Conservation (phyloP, 139 green algal genomes). For the Tetradesmus obliquus region DNA sequence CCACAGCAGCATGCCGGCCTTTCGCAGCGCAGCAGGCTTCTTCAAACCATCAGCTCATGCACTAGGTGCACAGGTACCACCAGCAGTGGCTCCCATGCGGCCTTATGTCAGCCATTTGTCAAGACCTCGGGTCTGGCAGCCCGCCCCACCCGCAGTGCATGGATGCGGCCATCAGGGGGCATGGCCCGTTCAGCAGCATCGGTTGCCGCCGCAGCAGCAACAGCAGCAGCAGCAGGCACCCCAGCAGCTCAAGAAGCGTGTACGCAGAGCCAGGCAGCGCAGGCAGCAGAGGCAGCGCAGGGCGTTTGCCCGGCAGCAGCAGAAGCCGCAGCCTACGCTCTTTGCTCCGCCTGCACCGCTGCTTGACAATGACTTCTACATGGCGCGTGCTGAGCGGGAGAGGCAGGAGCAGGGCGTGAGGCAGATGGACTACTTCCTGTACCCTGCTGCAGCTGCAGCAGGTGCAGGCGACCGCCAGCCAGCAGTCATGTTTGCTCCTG, state of each 20-base stretch:
- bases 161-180: not conserved
- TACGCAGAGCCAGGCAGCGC: not conserved
- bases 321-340: not conserved
- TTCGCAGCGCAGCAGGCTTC: not conserved
- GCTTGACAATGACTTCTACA: slow-evolving; percentile 6
- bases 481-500: not conserved
- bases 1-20: not conserved
- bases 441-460: slow-evolving; percentile 3
- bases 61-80: not conserved
- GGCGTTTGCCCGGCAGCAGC: not conserved
- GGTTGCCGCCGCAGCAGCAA: not conserved
- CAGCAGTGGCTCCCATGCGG: not conserved
- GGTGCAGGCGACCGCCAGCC: not conserved
- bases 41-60: not conserved
- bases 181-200: not conserved
- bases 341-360: not conserved
- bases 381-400: not conserved
- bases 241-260: not conserved
- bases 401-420: slow-evolving; percentile 7
- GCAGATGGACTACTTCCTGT: not conserved
- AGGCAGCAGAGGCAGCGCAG: not conserved
- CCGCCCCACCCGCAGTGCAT: not conserved
- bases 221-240: not conserved
- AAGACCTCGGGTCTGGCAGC: not conserved
- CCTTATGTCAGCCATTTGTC: not conserved